phyloP scores from a whole-genome alignment of 2,329 filamentous ascomycete genomes.

The Phialophora macrospora region DNA sequence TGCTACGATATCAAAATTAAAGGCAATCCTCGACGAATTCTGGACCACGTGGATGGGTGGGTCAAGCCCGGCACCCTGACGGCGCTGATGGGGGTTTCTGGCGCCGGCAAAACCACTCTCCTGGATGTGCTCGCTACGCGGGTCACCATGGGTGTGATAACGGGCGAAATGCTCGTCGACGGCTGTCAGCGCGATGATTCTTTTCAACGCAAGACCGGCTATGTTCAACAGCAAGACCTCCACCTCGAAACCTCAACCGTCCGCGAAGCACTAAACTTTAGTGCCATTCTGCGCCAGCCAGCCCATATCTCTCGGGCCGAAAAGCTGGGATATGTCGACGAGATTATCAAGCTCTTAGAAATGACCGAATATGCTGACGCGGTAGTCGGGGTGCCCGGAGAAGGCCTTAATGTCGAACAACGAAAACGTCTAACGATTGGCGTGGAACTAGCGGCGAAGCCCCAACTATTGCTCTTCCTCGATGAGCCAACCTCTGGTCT shows the following conservation, averaged over 20 bases:
- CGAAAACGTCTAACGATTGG: conserved; percentile 84
- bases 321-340: conserved; percentile 84
- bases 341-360: conserved; percentile 87
- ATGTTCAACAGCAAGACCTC: conserved; percentile 91
- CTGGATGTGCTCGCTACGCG: conserved; percentile 84
- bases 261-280: conserved; percentile 85
- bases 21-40: conserved; percentile 71
- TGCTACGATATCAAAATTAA: conserved; percentile 86
- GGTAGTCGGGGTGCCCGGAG: conserved; percentile 85
- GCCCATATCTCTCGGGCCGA: conserved; percentile 72
- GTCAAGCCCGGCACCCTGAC: conserved; percentile 91
- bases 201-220: conserved; percentile 91
- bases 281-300: conserved; percentile 82
- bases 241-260: conserved; percentile 85
- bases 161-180: conserved; percentile 84
- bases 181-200: conserved; percentile 74
- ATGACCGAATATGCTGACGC: conserved; percentile 92
- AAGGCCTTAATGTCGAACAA: conserved; percentile 68
- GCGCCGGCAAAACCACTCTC: conserved; percentile 92
- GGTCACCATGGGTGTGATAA: conserved; percentile 85
- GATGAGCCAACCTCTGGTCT: conserved; percentile 95
- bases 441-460: conserved; percentile 94
- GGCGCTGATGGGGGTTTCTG: conserved; percentile 86
- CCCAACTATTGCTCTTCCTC: conserved; percentile 84
- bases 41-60: conserved; percentile 89